A percentile compares a stretch with the other conserved stretches of the same genome.
Evolutionary conservation across 495 filamentous ascomycete genomes (phyloP).

Genomic region (Tuber melanosporum): DNA sequence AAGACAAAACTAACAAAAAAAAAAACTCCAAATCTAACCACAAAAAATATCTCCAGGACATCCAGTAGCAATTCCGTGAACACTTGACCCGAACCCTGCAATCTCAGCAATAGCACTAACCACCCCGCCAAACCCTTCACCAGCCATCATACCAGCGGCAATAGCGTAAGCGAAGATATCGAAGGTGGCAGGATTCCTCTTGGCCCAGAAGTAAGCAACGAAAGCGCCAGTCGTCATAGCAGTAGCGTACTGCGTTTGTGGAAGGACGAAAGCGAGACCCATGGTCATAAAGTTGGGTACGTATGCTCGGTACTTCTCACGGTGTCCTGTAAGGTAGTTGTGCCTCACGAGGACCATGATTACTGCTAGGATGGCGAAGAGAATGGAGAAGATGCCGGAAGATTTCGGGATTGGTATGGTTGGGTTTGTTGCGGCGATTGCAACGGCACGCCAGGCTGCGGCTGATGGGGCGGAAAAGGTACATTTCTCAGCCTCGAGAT

Average conservation of each 20-base stretch:
- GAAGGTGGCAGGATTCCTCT: slow-evolving; percentile 51
- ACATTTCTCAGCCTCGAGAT: slow-evolving; percentile 46
- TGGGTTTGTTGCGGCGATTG: slow-evolving; percentile 58
- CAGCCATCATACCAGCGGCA: slow-evolving; percentile 62
- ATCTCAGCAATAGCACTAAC: slow-evolving; percentile 54
- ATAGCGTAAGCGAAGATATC: slow-evolving; percentile 61
- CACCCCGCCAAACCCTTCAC: slow-evolving; percentile 62
- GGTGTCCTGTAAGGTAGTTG: slow-evolving; percentile 51
- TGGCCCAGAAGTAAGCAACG: slow-evolving; percentile 54
- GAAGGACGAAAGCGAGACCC: slow-evolving; percentile 59
- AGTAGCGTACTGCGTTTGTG: slow-evolving; percentile 51
- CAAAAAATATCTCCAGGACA: slow-evolving; percentile 48
- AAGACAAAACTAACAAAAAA: not conserved
- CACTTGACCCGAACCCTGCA: slow-evolving; percentile 47
- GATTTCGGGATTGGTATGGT: slow-evolving; percentile 52
- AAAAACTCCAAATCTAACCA: slow-evolving; percentile 20
- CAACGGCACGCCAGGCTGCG: slow-evolving; percentile 59
- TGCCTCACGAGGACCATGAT: slow-evolving; percentile 51
- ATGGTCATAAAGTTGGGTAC: slow-evolving; percentile 64
- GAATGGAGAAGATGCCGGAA: slow-evolving; percentile 46
- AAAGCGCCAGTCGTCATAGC: slow-evolving; percentile 57
- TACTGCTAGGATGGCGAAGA: slow-evolving; percentile 43
- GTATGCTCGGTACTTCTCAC: slow-evolving; percentile 54
- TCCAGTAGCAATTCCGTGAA: slow-evolving; percentile 48
- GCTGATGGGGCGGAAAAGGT: slow-evolving; percentile 57